These are phyloP conservation scores for Penicillium sp. DNA, from an alignment of 2,329 filamentous ascomycete species.

Conservation along the genomic window DNA sequence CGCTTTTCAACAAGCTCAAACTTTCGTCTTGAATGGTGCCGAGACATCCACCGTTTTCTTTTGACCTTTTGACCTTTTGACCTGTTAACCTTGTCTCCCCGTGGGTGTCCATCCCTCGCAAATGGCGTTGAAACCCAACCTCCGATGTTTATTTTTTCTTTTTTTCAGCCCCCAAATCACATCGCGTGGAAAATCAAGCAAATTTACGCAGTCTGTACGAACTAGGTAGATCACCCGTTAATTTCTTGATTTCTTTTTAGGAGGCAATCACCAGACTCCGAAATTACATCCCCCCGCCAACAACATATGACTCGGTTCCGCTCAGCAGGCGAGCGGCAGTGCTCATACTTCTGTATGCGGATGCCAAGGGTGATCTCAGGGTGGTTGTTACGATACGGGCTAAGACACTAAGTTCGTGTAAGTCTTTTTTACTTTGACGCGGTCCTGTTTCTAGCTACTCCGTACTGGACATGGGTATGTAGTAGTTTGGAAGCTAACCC, in stretches of 20 bases:
- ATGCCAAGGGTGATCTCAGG: conserved; percentile 73
- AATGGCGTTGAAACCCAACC: conserved; percentile 16
- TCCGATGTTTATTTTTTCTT: not conserved
- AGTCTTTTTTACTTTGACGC: conserved; percentile 10
- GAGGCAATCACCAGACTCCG: conserved; percentile 58
- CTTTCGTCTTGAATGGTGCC: not conserved
- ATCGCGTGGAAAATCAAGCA: not conserved
- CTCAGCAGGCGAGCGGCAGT: conserved; percentile 76
- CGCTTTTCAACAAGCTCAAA: not conserved
- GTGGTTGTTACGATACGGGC: conserved; percentile 65
- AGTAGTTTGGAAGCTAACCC: conserved; percentile 13
- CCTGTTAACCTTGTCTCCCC: not conserved
- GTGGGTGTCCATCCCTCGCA: conserved; percentile 25
- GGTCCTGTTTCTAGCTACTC: conserved; percentile 15
- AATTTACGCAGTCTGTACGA: not conserved
- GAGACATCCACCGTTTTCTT: not conserved
- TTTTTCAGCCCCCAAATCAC: conserved; percentile 7
- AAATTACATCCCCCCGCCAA: conserved; percentile 58
- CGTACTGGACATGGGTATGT: conserved; percentile 18
- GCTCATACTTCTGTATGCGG: conserved; percentile 83
- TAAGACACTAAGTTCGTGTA: conserved; percentile 60
- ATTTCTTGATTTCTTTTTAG: conserved; percentile 25
- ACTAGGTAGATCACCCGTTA: not conserved
- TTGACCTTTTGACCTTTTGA: too few species aligned
- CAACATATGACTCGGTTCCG: conserved; percentile 58